Evolutionary conservation across 495 filamentous ascomycete species (phyloP).

Genomic region (Rhypophila decipiens): DNA sequence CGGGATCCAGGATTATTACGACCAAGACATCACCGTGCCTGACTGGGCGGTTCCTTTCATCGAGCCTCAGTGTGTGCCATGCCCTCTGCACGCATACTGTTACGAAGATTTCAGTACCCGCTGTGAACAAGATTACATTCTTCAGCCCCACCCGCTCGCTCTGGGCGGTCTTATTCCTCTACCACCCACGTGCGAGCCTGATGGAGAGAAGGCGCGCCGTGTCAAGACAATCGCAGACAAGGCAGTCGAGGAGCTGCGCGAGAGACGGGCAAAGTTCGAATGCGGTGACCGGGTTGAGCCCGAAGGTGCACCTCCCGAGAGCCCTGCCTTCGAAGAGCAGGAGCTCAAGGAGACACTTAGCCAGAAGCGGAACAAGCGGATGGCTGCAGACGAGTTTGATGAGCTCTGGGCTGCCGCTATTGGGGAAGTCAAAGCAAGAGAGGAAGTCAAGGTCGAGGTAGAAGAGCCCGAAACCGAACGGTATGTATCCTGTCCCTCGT

Average conservation of each 20-base stretch:
- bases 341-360: constrained; percentile 69
- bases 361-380: constrained; percentile 65
- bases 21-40: constrained; percentile 39
- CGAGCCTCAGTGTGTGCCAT: constrained; percentile 86
- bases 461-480: constrained; percentile 36
- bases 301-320: constrained; percentile 49
- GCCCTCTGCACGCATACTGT: constrained; percentile 86
- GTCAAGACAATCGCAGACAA: constrained; percentile 83
- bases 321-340: constrained; percentile 63
- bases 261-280: constrained; percentile 81
- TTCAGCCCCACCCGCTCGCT: constrained; percentile 77
- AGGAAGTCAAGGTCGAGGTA: constrained; percentile 67
- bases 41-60: constrained; percentile 58
- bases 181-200: constrained; percentile 89
- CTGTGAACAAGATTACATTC: constrained; percentile 83
- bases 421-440: constrained; percentile 72
- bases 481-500: constrained; percentile 54
- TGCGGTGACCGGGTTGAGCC: constrained; percentile 70
- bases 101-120: constrained; percentile 65
- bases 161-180: constrained; percentile 76
- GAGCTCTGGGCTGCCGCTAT: constrained; percentile 84
- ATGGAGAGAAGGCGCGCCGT: constrained; percentile 82
- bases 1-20: constrained; percentile 36
- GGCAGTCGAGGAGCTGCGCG: constrained; percentile 79
- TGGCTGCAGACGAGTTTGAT: constrained; percentile 84